Percentiles rank a stretch among this genome's conserved stretches.
Evolutionary conservation across 495 filamentous ascomycete species (phyloP).

Genomic region (Penicillium ochrochloron): DNA sequence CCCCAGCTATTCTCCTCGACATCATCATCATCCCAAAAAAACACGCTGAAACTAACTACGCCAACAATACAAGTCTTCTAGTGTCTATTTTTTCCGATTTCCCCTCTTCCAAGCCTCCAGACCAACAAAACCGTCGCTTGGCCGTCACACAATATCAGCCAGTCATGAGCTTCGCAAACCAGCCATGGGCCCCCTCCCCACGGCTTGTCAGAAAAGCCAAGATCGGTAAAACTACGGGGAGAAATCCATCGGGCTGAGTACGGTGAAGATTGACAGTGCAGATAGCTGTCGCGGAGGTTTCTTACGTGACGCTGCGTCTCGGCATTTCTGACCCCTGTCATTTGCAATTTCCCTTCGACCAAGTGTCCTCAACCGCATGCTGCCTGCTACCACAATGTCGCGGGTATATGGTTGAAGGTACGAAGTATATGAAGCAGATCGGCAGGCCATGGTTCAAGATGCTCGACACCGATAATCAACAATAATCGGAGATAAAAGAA

Average conservation of each 20-base stretch:
- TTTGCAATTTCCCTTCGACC: neutral
- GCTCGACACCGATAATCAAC: neutral
- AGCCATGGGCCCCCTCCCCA: neutral
- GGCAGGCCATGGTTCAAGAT: constrained; percentile 3
- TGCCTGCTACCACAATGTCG: neutral
- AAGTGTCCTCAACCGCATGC: neutral
- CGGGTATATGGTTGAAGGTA: neutral
- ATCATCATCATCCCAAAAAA: neutral
- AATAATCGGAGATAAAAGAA: neutral
- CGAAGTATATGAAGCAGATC: neutral
- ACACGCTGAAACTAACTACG: neutral
- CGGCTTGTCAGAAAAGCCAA: neutral
- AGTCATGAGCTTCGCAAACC: neutral
- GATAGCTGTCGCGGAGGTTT: neutral
- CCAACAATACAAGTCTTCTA: neutral
- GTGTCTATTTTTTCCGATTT: constrained; percentile 7
- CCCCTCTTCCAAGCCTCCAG: neutral
- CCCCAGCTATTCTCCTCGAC: neutral
- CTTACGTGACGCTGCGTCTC: neutral
- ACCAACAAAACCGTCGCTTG: neutral
- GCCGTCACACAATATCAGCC: constrained; percentile 7
- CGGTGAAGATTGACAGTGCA: constrained; percentile 14
- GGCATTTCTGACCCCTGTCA: neutral
- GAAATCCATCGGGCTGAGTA: constrained; percentile 5
- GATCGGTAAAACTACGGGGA: constrained; percentile 8